These are phyloP conservation scores for Malassezia vespertilionis DNA, from an alignment of 1,284 basidiomycete genomes.

Conservation along the genomic window DNA sequence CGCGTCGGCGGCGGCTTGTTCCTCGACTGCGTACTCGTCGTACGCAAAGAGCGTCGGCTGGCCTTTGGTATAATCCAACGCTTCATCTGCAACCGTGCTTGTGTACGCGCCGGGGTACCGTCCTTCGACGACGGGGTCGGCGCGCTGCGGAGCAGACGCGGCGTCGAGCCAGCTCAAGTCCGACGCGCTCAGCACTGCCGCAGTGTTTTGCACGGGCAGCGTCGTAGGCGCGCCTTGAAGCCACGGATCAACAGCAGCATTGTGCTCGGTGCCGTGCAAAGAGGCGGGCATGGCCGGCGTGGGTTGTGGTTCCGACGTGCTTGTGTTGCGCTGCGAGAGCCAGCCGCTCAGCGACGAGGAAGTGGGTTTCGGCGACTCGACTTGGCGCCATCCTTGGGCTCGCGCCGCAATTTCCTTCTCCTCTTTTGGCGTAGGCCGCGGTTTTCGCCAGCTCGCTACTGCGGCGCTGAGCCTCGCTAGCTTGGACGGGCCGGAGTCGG, in stretches of 20 bases:
- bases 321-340: no score
- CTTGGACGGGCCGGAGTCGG: background rate
- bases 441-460: conserved; percentile 9
- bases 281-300: no score
- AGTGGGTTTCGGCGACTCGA: conserved; percentile 1
- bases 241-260: no score
- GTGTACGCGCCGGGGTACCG: background rate
- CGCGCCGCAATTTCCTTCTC: background rate
- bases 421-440: conserved; percentile 1
- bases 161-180: conserved; percentile 17
- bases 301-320: no score
- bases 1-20: no score
- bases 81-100: no score
- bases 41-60: no score
- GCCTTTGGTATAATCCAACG: no score
- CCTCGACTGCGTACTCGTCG: no score
- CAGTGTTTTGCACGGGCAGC: background rate
- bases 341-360: background rate
- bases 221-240: no score
- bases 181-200: conserved; percentile 1
- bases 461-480: conserved; percentile 3
- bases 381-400: conserved; percentile 8
- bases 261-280: no score
- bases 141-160: background rate
- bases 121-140: background rate